phyloP scores from a whole-genome alignment of 306 rosid species.

The Pueraria montana region DNA sequence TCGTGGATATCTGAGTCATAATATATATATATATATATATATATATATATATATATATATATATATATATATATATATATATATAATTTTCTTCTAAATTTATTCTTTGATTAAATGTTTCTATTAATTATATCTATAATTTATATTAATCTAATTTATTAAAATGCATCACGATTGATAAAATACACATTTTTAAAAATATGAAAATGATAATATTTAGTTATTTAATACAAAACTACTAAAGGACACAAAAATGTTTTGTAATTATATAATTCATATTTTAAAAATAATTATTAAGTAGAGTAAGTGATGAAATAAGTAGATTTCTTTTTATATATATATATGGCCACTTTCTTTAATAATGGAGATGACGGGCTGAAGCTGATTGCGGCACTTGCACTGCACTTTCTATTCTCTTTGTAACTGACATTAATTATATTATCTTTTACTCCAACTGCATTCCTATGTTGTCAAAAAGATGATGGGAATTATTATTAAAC shows the following conservation, averaged over 20 bases:
- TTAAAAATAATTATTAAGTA: background rate
- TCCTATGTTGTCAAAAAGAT: slow-evolving; percentile 50
- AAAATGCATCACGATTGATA: background rate
- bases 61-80: too few species aligned
- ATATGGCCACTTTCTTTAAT: slow-evolving; percentile 48
- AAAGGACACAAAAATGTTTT: background rate
- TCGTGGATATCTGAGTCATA: slow-evolving; percentile 24
- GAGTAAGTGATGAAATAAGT: background rate
- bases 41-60: too few species aligned
- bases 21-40: too few species aligned
- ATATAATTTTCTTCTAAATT: background rate
- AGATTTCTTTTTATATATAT: background rate
- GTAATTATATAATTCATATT: background rate
- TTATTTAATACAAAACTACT: background rate
- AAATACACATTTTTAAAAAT: background rate
- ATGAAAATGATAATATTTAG: background rate
- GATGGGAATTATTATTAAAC: slow-evolving; percentile 54
- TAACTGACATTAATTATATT: slow-evolving; percentile 58
- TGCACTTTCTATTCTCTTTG: slow-evolving; percentile 48
- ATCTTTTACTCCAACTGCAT: slow-evolving; percentile 48
- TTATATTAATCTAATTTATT: background rate
- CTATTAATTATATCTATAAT: background rate
- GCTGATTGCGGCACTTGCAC: slow-evolving; percentile 51
- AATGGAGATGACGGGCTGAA: slow-evolving; percentile 48
- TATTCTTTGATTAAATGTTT: background rate